Percentiles rank a stretch among this genome's conserved stretches.
Conservation (phyloP, 345 rosid species). For the Brassica nigra region DNA sequence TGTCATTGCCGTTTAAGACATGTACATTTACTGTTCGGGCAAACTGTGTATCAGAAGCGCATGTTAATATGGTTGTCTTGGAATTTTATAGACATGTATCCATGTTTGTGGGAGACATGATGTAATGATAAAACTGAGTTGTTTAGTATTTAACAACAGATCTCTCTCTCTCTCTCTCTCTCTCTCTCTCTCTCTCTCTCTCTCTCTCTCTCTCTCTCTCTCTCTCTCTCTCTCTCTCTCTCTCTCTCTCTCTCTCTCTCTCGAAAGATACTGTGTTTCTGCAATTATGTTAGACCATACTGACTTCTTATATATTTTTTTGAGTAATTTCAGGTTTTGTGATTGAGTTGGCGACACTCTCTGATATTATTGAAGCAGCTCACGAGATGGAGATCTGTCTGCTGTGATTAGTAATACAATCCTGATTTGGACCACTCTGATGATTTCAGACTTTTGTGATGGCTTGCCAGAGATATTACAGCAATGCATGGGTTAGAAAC, state of each 20-base stretch:
- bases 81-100: slow-evolving; percentile 24
- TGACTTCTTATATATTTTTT: slow-evolving; percentile 15
- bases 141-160: slow-evolving; percentile 30
- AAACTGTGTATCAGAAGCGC: too few species aligned
- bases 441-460: slow-evolving; percentile 14
- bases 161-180: slow-evolving; percentile 18
- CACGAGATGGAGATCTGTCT: slow-evolving; percentile 1
- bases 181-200: slow-evolving; percentile 20
- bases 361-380: slow-evolving; percentile 8
- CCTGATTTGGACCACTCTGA: slow-evolving; percentile 2
- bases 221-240: slow-evolving; percentile 22
- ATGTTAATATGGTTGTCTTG: too few species aligned
- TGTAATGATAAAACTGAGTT: slow-evolving; percentile 21
- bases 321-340: slow-evolving; percentile 10
- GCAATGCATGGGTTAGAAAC: slow-evolving; percentile 16
- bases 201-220: slow-evolving; percentile 18
- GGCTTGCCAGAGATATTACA: neutral
- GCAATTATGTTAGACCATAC: slow-evolving; percentile 32
- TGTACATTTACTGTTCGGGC: slow-evolving; percentile 14
- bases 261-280: slow-evolving; percentile 1
- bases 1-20: slow-evolving; percentile 6
- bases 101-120: slow-evolving; percentile 26
- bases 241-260: slow-evolving; percentile 18
- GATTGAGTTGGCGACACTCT: neutral
- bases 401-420: slow-evolving; percentile 23